Evolutionary conservation across 805 yeast genomes (phyloP).

Genomic region (Sugiyamaella americana): DNA sequence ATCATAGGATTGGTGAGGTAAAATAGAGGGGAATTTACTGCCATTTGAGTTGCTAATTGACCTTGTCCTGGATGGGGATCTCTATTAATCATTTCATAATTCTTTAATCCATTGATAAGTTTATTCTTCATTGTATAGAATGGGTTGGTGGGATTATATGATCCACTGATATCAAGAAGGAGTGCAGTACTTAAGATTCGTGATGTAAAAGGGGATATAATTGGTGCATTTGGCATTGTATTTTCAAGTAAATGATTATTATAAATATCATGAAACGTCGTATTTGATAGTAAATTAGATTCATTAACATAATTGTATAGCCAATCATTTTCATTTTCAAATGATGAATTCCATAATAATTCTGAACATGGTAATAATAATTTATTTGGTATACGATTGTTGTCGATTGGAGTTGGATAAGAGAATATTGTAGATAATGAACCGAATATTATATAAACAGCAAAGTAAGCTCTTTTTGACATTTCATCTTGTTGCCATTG

Average conservation of each 20-base stretch:
- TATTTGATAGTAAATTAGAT: slow-evolving; percentile 6
- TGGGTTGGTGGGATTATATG: neutral
- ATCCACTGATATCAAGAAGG: slow-evolving; percentile 19
- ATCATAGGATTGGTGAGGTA: slow-evolving; percentile 13
- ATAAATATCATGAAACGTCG: slow-evolving; percentile 17
- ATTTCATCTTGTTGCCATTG: slow-evolving; percentile 29
- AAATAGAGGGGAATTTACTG: slow-evolving; percentile 9
- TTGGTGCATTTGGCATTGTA: neutral
- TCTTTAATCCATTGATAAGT: slow-evolving; percentile 6
- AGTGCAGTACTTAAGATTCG: slow-evolving; percentile 25
- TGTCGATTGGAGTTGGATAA: slow-evolving; percentile 24
- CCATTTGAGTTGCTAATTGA: slow-evolving; percentile 13
- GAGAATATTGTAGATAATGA: slow-evolving; percentile 27
- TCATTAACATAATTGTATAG: slow-evolving; percentile 9
- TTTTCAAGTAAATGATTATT: slow-evolving; percentile 13
- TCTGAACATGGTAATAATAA: slow-evolving; percentile 30
- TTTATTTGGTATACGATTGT: slow-evolving; percentile 18
- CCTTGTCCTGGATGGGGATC: slow-evolving; percentile 23
- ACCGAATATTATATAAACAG: slow-evolving; percentile 27
- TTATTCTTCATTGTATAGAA: slow-evolving; percentile 9
- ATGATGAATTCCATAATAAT: slow-evolving; percentile 16
- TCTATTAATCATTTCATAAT: slow-evolving; percentile 7
- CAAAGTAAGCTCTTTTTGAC: slow-evolving; percentile 28
- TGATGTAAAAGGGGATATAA: slow-evolving; percentile 20
- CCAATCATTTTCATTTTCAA: slow-evolving; percentile 23